Conservation (phyloP, 2,329 filamentous ascomycete species). For the Saccharata proteae region DNA sequence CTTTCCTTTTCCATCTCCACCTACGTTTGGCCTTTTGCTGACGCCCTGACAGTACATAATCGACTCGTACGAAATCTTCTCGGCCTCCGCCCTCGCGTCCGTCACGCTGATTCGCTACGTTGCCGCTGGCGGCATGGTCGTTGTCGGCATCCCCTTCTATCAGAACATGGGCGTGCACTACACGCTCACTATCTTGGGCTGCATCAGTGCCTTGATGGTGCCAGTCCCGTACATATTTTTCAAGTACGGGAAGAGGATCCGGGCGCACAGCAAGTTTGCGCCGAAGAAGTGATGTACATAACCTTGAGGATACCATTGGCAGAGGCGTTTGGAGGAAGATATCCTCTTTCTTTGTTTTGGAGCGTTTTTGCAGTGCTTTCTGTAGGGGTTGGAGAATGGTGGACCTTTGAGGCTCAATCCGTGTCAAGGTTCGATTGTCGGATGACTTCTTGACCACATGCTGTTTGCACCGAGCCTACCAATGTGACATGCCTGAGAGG, state of each 20-base stretch:
- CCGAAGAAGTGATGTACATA: neutral
- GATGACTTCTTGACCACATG: too few relatives aligned
- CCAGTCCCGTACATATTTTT: constrained; percentile 25
- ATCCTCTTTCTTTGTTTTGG: too few relatives aligned
- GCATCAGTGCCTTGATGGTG: constrained; percentile 18
- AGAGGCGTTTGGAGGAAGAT: too few relatives aligned
- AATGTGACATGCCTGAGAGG: too few relatives aligned
- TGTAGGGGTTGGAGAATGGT: too few relatives aligned
- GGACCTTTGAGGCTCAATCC: too few relatives aligned
- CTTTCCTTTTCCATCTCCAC: neutral
- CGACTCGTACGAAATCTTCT: constrained; percentile 42
- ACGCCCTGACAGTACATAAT: constrained; percentile 43
- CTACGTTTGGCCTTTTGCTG: neutral
- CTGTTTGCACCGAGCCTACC: too few relatives aligned
- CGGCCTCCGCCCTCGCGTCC: constrained; percentile 34
- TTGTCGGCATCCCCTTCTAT: constrained; percentile 28
- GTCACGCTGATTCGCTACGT: constrained; percentile 16
- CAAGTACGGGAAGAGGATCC: constrained; percentile 13
- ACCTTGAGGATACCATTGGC: too few relatives aligned
- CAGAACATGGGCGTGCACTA: constrained; percentile 28
- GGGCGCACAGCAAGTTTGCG: neutral
- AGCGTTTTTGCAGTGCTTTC: too few relatives aligned
- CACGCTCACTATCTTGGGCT: constrained; percentile 28
- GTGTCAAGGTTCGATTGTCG: too few relatives aligned
- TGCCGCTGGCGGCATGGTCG: constrained; percentile 27